Base-by-base conservation (phyloP, 2,329 filamentous ascomycete genomes). In the Paecilomyces sp. region DNA sequence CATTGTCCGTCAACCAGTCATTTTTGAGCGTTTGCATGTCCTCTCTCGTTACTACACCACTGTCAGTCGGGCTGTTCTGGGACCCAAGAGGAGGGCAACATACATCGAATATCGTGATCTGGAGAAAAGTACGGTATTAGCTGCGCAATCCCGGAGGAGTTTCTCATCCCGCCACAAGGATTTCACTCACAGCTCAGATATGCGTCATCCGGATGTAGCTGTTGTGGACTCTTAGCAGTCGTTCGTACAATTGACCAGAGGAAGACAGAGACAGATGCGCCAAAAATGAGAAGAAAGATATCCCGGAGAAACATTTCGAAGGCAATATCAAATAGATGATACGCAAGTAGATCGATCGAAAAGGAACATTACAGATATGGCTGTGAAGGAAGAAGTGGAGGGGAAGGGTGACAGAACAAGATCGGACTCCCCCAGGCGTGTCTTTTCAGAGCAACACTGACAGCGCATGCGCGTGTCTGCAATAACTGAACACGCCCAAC, bases 1-100 rank as follows among this genome's bases (percentile, higher is more conserved):
- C 90, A 79, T 96, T 97, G 74, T 99, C 94, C 52, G 93, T 97
- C 57, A 99, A 81, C 94, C 94, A 99, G 80, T 97, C 94, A 75
- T 90, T 83, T 76, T 90, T 91, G 60, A 99, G 84, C 15, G 89
- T 88, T 73, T 92, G 89, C 66, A 97, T 85, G 75, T 99, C 94
- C 72, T 94, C 91, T 72, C 88, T 85, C 56, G 90, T 96, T 66
- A 97, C 91, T 92, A 70, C 13, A 58, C 57, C 50, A 25, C 15
- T 50, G 57, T 63, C 57, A 64, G 60, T 47, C 41, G 50, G 58
- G 53, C 33, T 53, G 53, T 62, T 33, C 41, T 36, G 51, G 25
- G 58, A 41, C 58, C 41, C 58, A 36, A 33, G 11, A 22, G 41
- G 41, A 33, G 22, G 36, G 36, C 47, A 66, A 78, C 82, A 70